phyloP scores from a whole-genome alignment of 2,329 filamentous ascomycete genomes.

The Cladophialophora bantiana region DNA sequence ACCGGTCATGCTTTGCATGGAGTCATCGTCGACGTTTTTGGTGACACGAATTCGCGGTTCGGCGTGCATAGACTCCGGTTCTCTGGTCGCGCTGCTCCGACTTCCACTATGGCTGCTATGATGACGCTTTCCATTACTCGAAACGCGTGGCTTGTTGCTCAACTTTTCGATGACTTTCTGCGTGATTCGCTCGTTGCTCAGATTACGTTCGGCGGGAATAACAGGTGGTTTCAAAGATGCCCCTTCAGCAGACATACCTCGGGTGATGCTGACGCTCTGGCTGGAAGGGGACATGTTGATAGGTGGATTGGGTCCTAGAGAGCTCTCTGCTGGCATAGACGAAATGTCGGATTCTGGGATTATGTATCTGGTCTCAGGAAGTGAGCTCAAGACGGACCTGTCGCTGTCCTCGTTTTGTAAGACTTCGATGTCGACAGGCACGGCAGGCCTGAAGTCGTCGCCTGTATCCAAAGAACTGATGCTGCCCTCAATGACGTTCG shows the following conservation, averaged over 20 bases:
- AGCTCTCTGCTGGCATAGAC: slow-evolving; percentile 75
- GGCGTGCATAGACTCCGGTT: slow-evolving; percentile 48
- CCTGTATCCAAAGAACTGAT: slow-evolving; percentile 78
- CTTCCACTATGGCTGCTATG: slow-evolving; percentile 55
- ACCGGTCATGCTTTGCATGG: slow-evolving; percentile 61
- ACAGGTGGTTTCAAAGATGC: slow-evolving; percentile 66
- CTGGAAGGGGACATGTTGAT: slow-evolving; percentile 41
- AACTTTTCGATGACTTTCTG: slow-evolving; percentile 74
- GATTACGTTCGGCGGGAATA: slow-evolving; percentile 66
- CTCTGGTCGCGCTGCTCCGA: slow-evolving; percentile 50
- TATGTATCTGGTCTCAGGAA: slow-evolving; percentile 69
- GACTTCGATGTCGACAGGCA: slow-evolving; percentile 90
- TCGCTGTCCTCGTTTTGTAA: slow-evolving; percentile 71
- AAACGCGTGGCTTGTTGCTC: slow-evolving; percentile 56
- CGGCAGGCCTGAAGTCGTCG: slow-evolving; percentile 68
- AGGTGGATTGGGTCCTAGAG: slow-evolving; percentile 64
- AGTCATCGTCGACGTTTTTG: slow-evolving; percentile 61
- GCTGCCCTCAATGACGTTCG: slow-evolving; percentile 67
- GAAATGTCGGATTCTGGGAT: slow-evolving; percentile 84
- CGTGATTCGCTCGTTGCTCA: slow-evolving; percentile 71
- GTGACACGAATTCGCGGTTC: slow-evolving; percentile 57
- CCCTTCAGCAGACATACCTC: slow-evolving; percentile 46
- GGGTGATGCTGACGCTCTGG: slow-evolving; percentile 53
- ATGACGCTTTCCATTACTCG: slow-evolving; percentile 50
- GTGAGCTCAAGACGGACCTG: slow-evolving; percentile 66